Base-by-base conservation (phyloP, 129 eudicot genomes). In the Artemisia annua region DNA sequence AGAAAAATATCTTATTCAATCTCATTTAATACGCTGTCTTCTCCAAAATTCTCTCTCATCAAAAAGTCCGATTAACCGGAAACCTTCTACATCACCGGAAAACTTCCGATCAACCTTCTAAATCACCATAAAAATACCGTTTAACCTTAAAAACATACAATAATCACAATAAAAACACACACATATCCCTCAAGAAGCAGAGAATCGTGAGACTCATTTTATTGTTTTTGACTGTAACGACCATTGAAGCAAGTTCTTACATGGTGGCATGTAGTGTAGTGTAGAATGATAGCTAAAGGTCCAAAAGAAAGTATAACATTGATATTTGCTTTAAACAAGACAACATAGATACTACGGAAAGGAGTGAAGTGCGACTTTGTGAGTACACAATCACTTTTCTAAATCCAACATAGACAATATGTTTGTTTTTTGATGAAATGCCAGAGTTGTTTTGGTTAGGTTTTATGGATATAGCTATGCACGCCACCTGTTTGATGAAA, bases 281-380 rank as follows among this genome's bases (percentile, higher is more conserved):
- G 63, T 1, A 57, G 63, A 57, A 57, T 19, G 4, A 57, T 57
- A 18, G 35, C 63, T 28, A 57, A 57, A 20, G 63, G 63, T 57
- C 63, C 63, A 17, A 57, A 57, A 20, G 63, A 35, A 57, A 57
- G 63, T 28, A 57, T 20, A 20, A 57, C 35, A 11, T 57, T 57
- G 35, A 57, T 57, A 35, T 57, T 57, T 11, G 63, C 63, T 57
- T 57, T 57, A 57, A 19, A 57, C 63, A 57, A 57, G 63, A 57
- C 63, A 57, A 57, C 63, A 57, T 57, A 57, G 63, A 57, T 57
- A 20, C 63, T 20, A 20, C 35, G 35, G 63, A 57, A 57, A 3
- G 63, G 63, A 28, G 63, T 57, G 63, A 57, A 20, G 5, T 10
- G 32, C 12, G 19, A 7, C 28, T 57, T 19, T 9, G 8, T 54